Percentiles rank a stretch among this genome's conserved stretches.
These are phyloP conservation scores for Knoxdaviesia capensis DNA, from an alignment of 2,329 filamentous ascomycete genomes.

Conservation along the genomic window DNA sequence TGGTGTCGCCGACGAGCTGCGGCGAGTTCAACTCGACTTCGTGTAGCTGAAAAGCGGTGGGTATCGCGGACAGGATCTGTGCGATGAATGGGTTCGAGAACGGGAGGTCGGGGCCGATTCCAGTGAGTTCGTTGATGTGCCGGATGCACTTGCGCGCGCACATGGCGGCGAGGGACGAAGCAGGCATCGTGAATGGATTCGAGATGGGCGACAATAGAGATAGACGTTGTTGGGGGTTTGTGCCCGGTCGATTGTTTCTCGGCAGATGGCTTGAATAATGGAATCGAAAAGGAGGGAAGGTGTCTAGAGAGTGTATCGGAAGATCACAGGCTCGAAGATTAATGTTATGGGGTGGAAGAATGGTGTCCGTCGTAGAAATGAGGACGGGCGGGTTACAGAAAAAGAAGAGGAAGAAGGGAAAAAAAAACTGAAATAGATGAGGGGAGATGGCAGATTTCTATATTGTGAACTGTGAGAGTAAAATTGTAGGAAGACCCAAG, in stretches of 20 bases:
- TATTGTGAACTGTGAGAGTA: too few species aligned
- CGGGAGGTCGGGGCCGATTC: slow-evolving; percentile 51
- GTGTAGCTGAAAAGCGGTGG: slow-evolving; percentile 55
- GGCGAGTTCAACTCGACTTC: slow-evolving; percentile 56
- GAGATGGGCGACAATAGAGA: not conserved
- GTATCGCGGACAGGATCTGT: slow-evolving; percentile 50
- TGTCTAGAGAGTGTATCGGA: too few species aligned
- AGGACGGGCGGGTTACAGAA: too few species aligned
- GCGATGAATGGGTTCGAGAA: slow-evolving; percentile 36
- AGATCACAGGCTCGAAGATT: too few species aligned
- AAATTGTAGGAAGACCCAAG: too few species aligned
- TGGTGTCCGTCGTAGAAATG: too few species aligned
- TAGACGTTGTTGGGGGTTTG: not conserved
- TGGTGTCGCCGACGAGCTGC: slow-evolving; percentile 49
- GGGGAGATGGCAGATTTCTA: too few species aligned
- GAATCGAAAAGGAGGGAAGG: too few species aligned
- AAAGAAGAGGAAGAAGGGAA: too few species aligned
- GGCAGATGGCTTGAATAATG: too few species aligned
- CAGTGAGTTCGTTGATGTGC: slow-evolving; percentile 36
- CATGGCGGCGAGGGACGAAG: slow-evolving; percentile 29
- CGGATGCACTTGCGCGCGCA: slow-evolving; percentile 29
- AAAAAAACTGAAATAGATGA: too few species aligned
- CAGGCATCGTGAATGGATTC: slow-evolving; percentile 13
- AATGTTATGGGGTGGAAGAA: too few species aligned
- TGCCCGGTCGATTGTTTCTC: not conserved